Evolutionary conservation across 202 grass and related monocot species (phyloP), one percentile per base, ranked within the genome.

Genomic region (Musa balbisiana): DNA sequence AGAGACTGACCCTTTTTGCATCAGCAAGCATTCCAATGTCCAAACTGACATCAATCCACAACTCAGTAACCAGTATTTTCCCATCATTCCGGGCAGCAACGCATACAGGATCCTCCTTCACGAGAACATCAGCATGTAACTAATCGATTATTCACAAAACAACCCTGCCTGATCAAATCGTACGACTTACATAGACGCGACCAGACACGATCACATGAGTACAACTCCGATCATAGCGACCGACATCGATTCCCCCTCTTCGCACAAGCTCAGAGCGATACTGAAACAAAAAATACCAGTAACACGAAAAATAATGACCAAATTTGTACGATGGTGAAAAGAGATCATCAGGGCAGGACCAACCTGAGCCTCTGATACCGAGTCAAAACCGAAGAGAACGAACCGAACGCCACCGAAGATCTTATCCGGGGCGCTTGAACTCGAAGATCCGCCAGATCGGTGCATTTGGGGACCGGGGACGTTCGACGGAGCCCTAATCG

Each of bases 341-440:
- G 55, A 14, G 63, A 69, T 52, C 5, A 67, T 33, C 3, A 11
- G 29, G 49, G 24, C 56, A 54, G 49, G 67, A 64, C 15, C 15
- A 27, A 97, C 93, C 93, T 93, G 93, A 64, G 86, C 77, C 69
- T 85, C 88, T 64, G 79, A 85, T 9, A 79, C 82, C 60, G 67
- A 69, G 63, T 91, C 88, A 76, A 97, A 97, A 17, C 90, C 93
- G 69, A 91, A 76, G 53, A 97, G 86, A 67, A 91, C 64, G 74
- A 97, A 97, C 73, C 83, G 79, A 72, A 93, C 82, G 80, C 84
- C 90, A 56, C 82, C 80, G 84, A 96, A 96, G 71, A 90, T 82
- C 54, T 72, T 68, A n/a, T 67, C 73, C n/a, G 78, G 69, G 78
- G 5, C n/a, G 11, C 58, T 80, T 58, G 49, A 53, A 64, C 55